These are phyloP conservation scores for Fusarium mangiferae DNA, from an alignment of 2,329 filamentous ascomycete genomes.

Conservation along the genomic window DNA sequence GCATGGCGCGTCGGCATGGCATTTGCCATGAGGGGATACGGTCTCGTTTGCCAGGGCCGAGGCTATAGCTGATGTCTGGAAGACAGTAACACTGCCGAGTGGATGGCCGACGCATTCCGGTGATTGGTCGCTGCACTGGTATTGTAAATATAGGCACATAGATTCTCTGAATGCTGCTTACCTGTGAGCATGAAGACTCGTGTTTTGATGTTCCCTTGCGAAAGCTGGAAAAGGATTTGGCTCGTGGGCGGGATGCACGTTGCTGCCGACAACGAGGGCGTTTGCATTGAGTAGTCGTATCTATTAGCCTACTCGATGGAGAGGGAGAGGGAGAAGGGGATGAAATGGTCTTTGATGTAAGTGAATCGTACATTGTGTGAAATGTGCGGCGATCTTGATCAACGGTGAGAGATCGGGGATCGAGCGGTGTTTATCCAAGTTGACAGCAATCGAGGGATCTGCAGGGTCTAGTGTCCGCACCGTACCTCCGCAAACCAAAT, in stretches of 20 bases:
- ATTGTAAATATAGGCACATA: neutral
- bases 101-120: neutral
- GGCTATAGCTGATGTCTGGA: neutral
- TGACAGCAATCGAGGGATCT: neutral
- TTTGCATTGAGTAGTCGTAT: neutral
- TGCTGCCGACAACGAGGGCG: neutral
- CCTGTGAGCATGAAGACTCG: accelerated
- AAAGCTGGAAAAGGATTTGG: neutral
- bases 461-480: neutral
- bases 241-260: neutral
- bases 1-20: neutral
- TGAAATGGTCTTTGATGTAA: neutral
- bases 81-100: neutral
- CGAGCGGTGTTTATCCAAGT: neutral
- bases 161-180: accelerated
- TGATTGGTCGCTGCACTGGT: neutral
- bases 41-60: neutral
- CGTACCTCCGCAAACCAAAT: neutral
- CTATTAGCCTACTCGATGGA: neutral
- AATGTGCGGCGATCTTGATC: neutral
- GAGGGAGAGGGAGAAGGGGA: neutral
- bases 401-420: neutral
- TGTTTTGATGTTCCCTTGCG: neutral
- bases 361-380: neutral
- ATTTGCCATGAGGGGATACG: accelerated